Evolutionary conservation across 2,329 filamentous ascomycete genomes (phyloP), one percentile per base, ranked within the genome.

Genomic region (Cytospora schulzeri): DNA sequence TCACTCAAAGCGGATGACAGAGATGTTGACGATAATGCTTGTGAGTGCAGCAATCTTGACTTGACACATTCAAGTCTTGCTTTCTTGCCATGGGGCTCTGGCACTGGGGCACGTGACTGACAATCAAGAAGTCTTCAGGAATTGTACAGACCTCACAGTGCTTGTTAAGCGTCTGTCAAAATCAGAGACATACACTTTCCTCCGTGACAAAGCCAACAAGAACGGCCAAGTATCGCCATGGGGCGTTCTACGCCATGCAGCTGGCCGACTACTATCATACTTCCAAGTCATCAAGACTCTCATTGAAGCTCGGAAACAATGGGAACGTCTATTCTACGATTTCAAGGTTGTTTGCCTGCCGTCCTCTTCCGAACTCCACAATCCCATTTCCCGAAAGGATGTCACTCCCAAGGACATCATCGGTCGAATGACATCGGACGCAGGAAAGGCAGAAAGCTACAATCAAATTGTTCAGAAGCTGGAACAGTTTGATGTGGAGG

Each of bases 321-420:
- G 75, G 72, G 71, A 72, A 0, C 66, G 67, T 4, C 65, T 78
- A 0, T 78, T 78, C 9, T 62, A 71, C 7, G 70, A 75, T 12
- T 68, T 75, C 29, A 55, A 68, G 4, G 68, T 79, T 9, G 67
- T 66, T 0, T 35, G 62, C 0, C 50, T 78, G 0, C 60, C 68
- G 0, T 78, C 77, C 0, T 74, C 69, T 14, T n/a, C 24, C 0
- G n/a, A 54, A 0, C 55, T 62, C 0, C 1, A 17, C 2, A 71
- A 72, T 22, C 64, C 62, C 3, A 65, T 69, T 28, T 54, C 45
- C 4, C 63, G 66, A n/a, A 57, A 45, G 7, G 38, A n/a, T 9
- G 50, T 54, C 54, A 65, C 50, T 17, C 67, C 67, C 8, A 57
- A 58, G 2, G 67, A 64, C 22, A 73, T 73, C 19, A 58, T 73